A percentile compares a stretch with the other conserved stretches of the same genome.
phyloP scores from a whole-genome alignment of 768 basidiomycete species.

The Thelephora aurantiotincta region DNA sequence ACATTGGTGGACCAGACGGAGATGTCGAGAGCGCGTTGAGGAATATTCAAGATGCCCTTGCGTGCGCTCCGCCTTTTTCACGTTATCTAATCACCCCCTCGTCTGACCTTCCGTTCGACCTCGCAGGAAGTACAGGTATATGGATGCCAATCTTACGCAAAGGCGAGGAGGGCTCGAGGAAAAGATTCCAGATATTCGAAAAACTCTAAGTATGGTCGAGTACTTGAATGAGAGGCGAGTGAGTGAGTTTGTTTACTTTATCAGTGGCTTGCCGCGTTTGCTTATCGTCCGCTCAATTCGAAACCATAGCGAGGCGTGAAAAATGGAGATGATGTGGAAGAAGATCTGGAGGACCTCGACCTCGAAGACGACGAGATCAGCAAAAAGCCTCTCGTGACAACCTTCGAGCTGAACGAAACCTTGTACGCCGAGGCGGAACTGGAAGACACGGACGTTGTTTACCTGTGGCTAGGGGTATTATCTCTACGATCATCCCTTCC shows the following conservation, averaged over 20 bases:
- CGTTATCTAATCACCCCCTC: slow-evolving; percentile 2
- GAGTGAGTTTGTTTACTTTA: slow-evolving; percentile 1
- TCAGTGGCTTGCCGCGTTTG: neutral
- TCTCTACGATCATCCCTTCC: neutral
- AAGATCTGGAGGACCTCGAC: slow-evolving; percentile 36
- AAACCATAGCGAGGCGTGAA: slow-evolving; percentile 33
- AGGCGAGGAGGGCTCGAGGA: slow-evolving; percentile 70
- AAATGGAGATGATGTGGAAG: slow-evolving; percentile 32
- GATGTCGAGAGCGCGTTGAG: slow-evolving; percentile 69
- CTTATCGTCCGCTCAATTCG: slow-evolving; percentile 1
- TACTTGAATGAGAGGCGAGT: slow-evolving; percentile 63
- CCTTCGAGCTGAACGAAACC: slow-evolving; percentile 94
- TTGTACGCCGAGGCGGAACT: slow-evolving; percentile 86
- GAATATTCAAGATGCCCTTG: slow-evolving; percentile 82
- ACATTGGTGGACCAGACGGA: slow-evolving; percentile 65
- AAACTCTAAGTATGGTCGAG: slow-evolving; percentile 84
- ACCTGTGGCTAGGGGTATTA: slow-evolving; percentile 90
- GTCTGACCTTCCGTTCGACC: slow-evolving; percentile 8
- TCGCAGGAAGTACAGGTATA: slow-evolving; percentile 93
- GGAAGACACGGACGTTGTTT: slow-evolving; percentile 79
- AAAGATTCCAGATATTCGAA: slow-evolving; percentile 93
- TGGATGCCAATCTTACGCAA: slow-evolving; percentile 79
- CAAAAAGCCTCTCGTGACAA: slow-evolving; percentile 53
- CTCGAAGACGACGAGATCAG: slow-evolving; percentile 33
- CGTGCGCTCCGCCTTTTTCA: slow-evolving; percentile 39